Conservation (phyloP, 2,329 filamentous ascomycete species). For the Phaeosphaeriaceae sp. region DNA sequence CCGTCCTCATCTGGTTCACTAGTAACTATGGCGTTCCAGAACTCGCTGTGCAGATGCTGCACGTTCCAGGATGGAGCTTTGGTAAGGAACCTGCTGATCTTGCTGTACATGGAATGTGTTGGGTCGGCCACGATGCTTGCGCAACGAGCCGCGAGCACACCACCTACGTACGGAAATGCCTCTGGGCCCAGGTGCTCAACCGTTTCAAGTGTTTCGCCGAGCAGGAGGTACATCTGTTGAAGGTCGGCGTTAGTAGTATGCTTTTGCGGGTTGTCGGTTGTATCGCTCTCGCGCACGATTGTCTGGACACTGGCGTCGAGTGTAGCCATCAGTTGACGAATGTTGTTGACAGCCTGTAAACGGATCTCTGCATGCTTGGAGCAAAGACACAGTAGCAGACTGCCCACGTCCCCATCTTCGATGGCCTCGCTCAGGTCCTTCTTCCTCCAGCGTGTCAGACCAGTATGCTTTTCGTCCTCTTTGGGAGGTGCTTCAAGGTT, state of each 20-base stretch:
- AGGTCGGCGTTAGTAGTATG: slow-evolving; percentile 67
- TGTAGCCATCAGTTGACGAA: slow-evolving; percentile 67
- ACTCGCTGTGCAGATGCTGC: slow-evolving; percentile 63
- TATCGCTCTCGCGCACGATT: background rate
- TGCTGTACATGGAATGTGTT: slow-evolving; percentile 81
- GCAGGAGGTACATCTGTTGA: slow-evolving; percentile 78
- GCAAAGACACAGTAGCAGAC: slow-evolving; percentile 76
- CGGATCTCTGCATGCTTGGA: slow-evolving; percentile 79
- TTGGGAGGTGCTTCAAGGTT: slow-evolving; percentile 47
- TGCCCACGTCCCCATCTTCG: slow-evolving; percentile 75
- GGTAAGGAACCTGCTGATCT: slow-evolving; percentile 84
- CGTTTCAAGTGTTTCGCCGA: slow-evolving; percentile 82
- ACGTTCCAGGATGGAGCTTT: slow-evolving; percentile 77
- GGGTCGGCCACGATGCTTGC: slow-evolving; percentile 77
- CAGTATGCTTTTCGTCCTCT: slow-evolving; percentile 54
- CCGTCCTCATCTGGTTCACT: slow-evolving; percentile 78
- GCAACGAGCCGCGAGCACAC: slow-evolving; percentile 76
- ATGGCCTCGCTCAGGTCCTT: slow-evolving; percentile 81
- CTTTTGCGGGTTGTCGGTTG: slow-evolving; percentile 9
- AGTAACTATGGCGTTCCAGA: slow-evolving; percentile 75
- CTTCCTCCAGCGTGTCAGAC: slow-evolving; percentile 69
- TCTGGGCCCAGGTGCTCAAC: slow-evolving; percentile 36
- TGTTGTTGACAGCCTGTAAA: slow-evolving; percentile 74
- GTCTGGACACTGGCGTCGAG: slow-evolving; percentile 51
- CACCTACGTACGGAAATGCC: slow-evolving; percentile 73